phyloP scores from a whole-genome alignment of 768 basidiomycete genomes.

The Tulasnella sp. region DNA sequence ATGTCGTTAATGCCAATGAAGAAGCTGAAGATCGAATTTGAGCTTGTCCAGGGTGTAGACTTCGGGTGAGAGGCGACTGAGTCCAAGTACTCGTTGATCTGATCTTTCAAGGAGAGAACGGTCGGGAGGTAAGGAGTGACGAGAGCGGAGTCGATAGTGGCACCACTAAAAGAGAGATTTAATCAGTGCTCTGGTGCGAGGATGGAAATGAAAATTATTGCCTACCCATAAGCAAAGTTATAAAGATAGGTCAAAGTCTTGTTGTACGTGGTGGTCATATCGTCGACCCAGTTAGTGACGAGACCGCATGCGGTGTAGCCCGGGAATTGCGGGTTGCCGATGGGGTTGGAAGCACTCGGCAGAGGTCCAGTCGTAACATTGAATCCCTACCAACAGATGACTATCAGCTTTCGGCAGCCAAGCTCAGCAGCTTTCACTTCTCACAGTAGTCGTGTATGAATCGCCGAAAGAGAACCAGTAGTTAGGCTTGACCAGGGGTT shows the following conservation, averaged over 20 bases:
- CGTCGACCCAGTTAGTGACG: slow-evolving; percentile 3
- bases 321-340: neutral
- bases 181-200: slow-evolving; percentile 32
- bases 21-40: slow-evolving; percentile 48
- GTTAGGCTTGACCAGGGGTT: slow-evolving; percentile 20
- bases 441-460: slow-evolving; percentile 47
- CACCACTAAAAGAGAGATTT: neutral
- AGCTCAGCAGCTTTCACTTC: neutral
- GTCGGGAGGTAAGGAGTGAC: slow-evolving; percentile 12
- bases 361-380: slow-evolving; percentile 27
- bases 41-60: slow-evolving; percentile 44
- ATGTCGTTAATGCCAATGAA: slow-evolving; percentile 69
- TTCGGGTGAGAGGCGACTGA: slow-evolving; percentile 37
- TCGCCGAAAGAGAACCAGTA: slow-evolving; percentile 42
- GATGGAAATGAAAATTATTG: slow-evolving; percentile 44
- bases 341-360: slow-evolving; percentile 31
- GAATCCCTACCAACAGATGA: neutral
- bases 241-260: slow-evolving; percentile 44
- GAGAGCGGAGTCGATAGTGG: slow-evolving; percentile 11
- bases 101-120: slow-evolving; percentile 38
- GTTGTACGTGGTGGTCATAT: slow-evolving; percentile 31
- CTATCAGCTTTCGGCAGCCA: slow-evolving; percentile 24
- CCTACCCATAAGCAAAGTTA: slow-evolving; percentile 58
- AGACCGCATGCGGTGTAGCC: slow-evolving; percentile 28
- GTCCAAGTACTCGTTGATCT: slow-evolving; percentile 49